Percentiles rank a stretch among this genome's conserved stretches.
These are phyloP conservation scores for Lobosporangium transversale DNA, from an alignment of 192 early-diverging fungal genomes.

Conservation along the genomic window DNA sequence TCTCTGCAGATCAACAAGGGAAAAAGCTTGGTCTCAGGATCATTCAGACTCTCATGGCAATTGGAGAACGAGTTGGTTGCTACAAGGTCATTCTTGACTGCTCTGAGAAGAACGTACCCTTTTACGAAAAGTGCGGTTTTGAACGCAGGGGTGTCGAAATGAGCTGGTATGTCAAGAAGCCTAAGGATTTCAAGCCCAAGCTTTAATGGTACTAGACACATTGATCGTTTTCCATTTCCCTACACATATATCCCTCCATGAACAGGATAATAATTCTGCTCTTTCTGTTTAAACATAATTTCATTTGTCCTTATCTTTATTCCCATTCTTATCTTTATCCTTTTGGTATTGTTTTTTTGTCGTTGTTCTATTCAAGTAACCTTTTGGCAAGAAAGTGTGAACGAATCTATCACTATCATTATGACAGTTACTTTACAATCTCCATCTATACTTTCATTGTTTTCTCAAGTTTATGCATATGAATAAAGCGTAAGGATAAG, in stretches of 20 bases:
- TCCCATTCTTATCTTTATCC: not conserved
- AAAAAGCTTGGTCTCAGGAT: slow-evolving; percentile 70
- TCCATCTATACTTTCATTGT: not conserved
- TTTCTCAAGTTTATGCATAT: no score
- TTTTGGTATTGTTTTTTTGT: no score
- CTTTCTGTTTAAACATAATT: not conserved
- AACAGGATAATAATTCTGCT: not conserved
- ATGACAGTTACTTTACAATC: no score
- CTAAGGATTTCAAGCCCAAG: slow-evolving; percentile 5
- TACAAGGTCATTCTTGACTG: slow-evolving; percentile 81
- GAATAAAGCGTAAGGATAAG: no score
- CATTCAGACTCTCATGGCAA: slow-evolving; percentile 85
- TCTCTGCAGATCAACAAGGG: slow-evolving; percentile 67
- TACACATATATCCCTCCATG: no score
- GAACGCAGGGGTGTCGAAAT: slow-evolving; percentile 76
- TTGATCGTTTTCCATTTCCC: no score
- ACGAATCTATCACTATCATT: no score
- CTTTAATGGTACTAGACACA: no score
- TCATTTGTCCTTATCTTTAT: not conserved
- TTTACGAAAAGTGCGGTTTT: slow-evolving; percentile 90
- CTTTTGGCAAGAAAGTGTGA: no score
- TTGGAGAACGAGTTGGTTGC: slow-evolving; percentile 81
- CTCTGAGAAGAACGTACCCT: slow-evolving; percentile 82
- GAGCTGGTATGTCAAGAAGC: slow-evolving; percentile 67
- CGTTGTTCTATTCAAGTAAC: no score